Evolutionary conservation across 331 rosid genomes (phyloP).

Genomic region (Malus hybrid): DNA sequence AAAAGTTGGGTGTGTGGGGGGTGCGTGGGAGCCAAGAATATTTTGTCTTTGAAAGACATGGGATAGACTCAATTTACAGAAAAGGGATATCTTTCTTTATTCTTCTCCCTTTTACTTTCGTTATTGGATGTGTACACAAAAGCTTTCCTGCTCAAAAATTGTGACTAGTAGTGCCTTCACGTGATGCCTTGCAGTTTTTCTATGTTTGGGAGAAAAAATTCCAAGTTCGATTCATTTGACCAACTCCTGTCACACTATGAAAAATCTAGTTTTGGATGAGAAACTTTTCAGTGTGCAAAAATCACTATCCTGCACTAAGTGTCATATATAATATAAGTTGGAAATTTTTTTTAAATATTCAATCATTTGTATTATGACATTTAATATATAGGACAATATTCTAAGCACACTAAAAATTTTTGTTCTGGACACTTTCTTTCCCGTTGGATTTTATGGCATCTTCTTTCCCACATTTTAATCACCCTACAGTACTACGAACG

Average conservation of each 20-base stretch:
- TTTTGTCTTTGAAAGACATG: not conserved
- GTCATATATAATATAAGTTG: too few species aligned
- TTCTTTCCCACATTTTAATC: not conserved
- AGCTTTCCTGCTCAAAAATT: conserved; percentile 38
- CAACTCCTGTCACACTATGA: not conserved
- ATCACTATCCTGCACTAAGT: too few species aligned
- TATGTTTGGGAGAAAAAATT: conserved; percentile 2
- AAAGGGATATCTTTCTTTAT: conserved; percentile 28
- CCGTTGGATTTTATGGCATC: not conserved
- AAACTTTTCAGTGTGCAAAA: too few species aligned
- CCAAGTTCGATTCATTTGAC: conserved; percentile 22
- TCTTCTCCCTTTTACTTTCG: conserved; percentile 6
- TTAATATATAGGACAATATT: too few species aligned
- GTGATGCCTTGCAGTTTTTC: conserved; percentile 43
- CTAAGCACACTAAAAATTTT: not conserved
- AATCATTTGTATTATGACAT: too few species aligned
- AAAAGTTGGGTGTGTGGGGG: conserved; percentile 9
- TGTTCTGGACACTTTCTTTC: not conserved
- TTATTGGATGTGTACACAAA: conserved; percentile 20
- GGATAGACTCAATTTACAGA: not conserved
- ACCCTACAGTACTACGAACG: not conserved
- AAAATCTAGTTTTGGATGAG: not conserved
- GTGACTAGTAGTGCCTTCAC: conserved; percentile 42
- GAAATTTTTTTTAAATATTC: too few species aligned
- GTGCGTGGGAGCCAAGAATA: not conserved